Base-by-base conservation (phyloP, 2,329 filamentous ascomycete genomes). In the Harringtonia aguacate region DNA sequence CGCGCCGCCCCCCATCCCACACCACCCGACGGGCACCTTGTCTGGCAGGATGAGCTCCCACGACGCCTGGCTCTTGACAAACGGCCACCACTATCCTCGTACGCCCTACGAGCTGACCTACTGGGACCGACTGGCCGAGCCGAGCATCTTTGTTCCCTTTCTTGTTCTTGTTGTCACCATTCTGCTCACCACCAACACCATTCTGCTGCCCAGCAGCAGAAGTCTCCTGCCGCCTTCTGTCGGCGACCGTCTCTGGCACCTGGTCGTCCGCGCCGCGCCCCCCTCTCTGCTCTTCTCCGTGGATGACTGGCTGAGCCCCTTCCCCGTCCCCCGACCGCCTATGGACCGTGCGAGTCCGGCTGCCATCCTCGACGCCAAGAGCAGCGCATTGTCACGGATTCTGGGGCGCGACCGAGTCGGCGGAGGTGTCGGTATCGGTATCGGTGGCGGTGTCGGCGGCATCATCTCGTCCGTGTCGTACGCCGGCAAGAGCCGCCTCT, bases 371-470 rank as follows among this genome's bases (percentile, higher is more conserved):
- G 69, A 68, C 15, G 70, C 72, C 22, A 88, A 87, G 61, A 79
- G 76, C 56, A 73, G 80, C 51, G 70, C 72, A 10, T 71, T 87
- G 63, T 69, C 72, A 52, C 73, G 76, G 48, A 69, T 86, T 28
- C 59, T 86, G 29, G 74, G 79, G 2, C 56, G 83, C 48, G 73
- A 78, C 52, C 67, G 57, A 41, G 59, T 66, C 36, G 66, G 67
- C 10, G 24, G 24, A 6, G 24, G 24, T 7, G 24, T 6, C 24
- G 24, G 24, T 10, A 10, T 27, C 7, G 10, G 24, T n/a, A n/a
- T n/a, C 24, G 24, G 24, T 7, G 24, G 24, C 24, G 24, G 24
- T 10, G 24, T 27, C 7, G 10, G 24, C 31, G 67, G 73, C 40
- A 66, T 79, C 49, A 69, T 80, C 55, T 69, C 66, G 39, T 72